A percentile compares a stretch with the other conserved stretches of the same genome.
Conservation (phyloP, 176 grass and related monocot species). For the Rhynchospora pubera region DNA sequence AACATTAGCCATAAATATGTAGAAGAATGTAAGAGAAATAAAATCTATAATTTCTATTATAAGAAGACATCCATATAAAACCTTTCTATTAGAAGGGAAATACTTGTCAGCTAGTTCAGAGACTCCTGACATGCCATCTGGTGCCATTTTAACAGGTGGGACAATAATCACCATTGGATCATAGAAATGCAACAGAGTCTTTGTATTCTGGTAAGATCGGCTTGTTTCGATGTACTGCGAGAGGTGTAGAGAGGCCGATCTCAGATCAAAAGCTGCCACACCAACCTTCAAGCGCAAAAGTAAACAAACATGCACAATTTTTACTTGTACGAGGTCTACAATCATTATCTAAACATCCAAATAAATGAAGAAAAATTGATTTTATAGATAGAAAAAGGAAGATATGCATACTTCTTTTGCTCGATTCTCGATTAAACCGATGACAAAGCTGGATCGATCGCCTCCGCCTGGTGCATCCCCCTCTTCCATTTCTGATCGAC, state of each 20-base stretch:
- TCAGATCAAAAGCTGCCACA: slow-evolving; percentile 81
- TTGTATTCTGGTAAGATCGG: slow-evolving; percentile 87
- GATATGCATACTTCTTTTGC: slow-evolving; percentile 70
- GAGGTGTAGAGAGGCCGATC: slow-evolving; percentile 79
- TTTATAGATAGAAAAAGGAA: neutral
- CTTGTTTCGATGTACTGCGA: slow-evolving; percentile 98
- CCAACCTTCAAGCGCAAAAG: slow-evolving; percentile 47
- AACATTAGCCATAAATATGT: slow-evolving; percentile 14
- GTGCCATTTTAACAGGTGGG: slow-evolving; percentile 59
- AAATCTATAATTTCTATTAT: neutral
- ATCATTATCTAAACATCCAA: neutral
- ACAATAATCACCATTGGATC: slow-evolving; percentile 86
- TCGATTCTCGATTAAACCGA: slow-evolving; percentile 84
- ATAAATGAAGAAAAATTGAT: slow-evolving; percentile 6
- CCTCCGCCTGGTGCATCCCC: slow-evolving; percentile 18
- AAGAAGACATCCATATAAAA: slow-evolving; percentile 11
- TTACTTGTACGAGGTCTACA: neutral
- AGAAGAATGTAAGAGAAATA: neutral
- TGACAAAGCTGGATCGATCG: slow-evolving; percentile 62
- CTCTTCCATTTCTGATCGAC: slow-evolving; percentile 2
- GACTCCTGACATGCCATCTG: slow-evolving; percentile 83
- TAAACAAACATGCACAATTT: neutral
- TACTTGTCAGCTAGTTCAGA: slow-evolving; percentile 63
- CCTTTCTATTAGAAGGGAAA: slow-evolving; percentile 81
- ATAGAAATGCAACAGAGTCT: slow-evolving; percentile 78